Evolutionary conservation across 768 basidiomycete genomes (phyloP).

Genomic region (Tricholomella constricta): DNA sequence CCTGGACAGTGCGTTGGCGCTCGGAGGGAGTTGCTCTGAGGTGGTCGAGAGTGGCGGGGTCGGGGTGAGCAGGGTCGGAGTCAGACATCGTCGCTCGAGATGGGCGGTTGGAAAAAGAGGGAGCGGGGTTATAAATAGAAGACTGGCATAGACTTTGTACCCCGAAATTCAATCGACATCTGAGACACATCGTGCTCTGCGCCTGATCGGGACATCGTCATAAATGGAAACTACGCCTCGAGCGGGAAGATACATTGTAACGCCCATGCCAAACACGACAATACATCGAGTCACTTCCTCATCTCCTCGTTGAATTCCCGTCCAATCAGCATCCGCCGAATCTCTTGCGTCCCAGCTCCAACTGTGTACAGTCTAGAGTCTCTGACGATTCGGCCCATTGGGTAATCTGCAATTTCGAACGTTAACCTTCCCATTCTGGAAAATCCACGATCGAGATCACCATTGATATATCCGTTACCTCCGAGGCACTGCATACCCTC

Average conservation of each 20-base stretch:
- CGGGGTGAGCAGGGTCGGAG: too few species aligned
- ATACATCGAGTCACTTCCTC: slow-evolving; percentile 17
- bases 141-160: slow-evolving; percentile 18
- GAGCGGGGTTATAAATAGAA: slow-evolving; percentile 15
- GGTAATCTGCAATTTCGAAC: slow-evolving; percentile 64
- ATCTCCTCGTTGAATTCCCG: slow-evolving; percentile 85
- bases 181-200: slow-evolving; percentile 26
- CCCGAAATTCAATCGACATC: slow-evolving; percentile 25
- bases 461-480: slow-evolving; percentile 96
- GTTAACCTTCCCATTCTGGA: background rate
- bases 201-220: slow-evolving; percentile 16
- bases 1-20: slow-evolving; percentile 50
- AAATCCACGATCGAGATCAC: slow-evolving; percentile 36
- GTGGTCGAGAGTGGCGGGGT: slow-evolving; percentile 12
- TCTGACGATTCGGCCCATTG: slow-evolving; percentile 82
- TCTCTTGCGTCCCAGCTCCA: slow-evolving; percentile 97
- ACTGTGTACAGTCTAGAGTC: slow-evolving; percentile 91
- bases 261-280: slow-evolving; percentile 10
- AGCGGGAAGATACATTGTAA: slow-evolving; percentile 15
- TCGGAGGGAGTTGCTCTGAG: slow-evolving; percentile 21
- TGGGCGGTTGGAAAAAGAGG: slow-evolving; percentile 7
- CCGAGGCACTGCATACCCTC: slow-evolving; percentile 94
- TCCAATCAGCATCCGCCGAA: slow-evolving; percentile 91
- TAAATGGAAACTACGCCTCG: slow-evolving; percentile 20
- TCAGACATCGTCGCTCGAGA: slow-evolving; percentile 1